These are phyloP conservation scores for Tricholoma hemisulphureum DNA, from an alignment of 768 basidiomycete species.

Conservation along the genomic window DNA sequence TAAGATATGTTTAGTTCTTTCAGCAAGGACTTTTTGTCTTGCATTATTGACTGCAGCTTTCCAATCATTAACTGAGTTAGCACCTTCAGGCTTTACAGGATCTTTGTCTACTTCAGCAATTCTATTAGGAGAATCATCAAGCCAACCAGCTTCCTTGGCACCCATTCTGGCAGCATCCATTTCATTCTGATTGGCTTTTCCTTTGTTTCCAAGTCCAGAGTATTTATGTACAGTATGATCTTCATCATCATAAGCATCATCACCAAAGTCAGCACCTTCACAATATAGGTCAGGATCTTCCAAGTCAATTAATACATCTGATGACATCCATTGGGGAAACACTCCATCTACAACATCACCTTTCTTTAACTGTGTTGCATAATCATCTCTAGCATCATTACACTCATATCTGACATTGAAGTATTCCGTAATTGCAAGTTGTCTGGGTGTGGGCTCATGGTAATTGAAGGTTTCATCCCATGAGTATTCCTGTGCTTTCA, in stretches of 20 bases:
- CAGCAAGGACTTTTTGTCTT: conserved; percentile 1
- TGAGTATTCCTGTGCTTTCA: too few species aligned
- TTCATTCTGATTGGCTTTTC: not conserved
- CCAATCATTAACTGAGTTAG: not conserved
- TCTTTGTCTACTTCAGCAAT: not conserved
- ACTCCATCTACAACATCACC: not conserved
- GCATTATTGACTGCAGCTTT: not conserved
- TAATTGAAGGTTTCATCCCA: too few species aligned
- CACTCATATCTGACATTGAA: too few species aligned
- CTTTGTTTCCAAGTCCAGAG: not conserved
- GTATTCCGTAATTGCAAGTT: too few species aligned
- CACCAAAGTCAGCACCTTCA: not conserved
- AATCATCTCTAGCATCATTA: too few species aligned
- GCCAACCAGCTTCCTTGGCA: not conserved
- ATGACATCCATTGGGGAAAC: not conserved
- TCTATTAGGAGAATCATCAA: not conserved
- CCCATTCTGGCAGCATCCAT: not conserved
- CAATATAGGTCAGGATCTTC: not conserved
- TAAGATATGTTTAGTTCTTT: not conserved
- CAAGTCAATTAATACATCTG: not conserved
- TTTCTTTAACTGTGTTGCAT: conserved; percentile 1
- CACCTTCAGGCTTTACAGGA: not conserved
- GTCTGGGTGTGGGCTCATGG: too few species aligned
- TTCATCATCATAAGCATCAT: not conserved
- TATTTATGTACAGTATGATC: not conserved